These are phyloP conservation scores for Conringia planisiliqua DNA, from an alignment of 345 rosid genomes.

Conservation along the genomic window DNA sequence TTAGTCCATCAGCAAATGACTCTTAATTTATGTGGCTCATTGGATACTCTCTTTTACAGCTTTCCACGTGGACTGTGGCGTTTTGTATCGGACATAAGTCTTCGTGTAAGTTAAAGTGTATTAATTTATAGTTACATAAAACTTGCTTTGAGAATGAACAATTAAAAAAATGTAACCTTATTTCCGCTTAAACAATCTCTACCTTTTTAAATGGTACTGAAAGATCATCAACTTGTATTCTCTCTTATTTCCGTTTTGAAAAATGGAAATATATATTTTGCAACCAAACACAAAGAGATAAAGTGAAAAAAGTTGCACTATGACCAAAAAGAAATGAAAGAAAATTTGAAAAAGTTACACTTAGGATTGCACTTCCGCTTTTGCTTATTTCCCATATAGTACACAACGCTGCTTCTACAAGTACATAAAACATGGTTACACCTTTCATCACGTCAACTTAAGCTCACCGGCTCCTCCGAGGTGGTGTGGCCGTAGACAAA, in stretches of 20 bases:
- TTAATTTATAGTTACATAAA: neutral
- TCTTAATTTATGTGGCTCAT: too few relatives aligned
- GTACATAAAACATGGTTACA: neutral
- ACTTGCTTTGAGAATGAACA: neutral
- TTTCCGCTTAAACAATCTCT: neutral
- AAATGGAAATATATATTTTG: neutral
- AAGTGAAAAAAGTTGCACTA: neutral
- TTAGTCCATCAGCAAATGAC: too few relatives aligned
- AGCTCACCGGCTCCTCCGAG: constrained; percentile 53
- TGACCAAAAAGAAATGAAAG: neutral
- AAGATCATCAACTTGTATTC: neutral
- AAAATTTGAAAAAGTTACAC: neutral
- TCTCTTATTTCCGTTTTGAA: too few relatives aligned
- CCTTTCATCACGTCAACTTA: constrained; percentile 47
- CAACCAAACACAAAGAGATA: neutral
- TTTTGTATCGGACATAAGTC: too few relatives aligned
- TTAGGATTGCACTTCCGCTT: constrained; percentile 2
- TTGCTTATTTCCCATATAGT: constrained; percentile 14
- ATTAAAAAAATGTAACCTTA: neutral
- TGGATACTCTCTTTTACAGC: too few relatives aligned
- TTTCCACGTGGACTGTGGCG: too few relatives aligned
- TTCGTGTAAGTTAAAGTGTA: too few relatives aligned
- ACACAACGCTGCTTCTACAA: constrained; percentile 4
- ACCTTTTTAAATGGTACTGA: too few relatives aligned
- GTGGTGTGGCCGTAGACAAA: constrained; percentile 77